Base-by-base conservation (phyloP, 257 asterid species). In the Prunella vulgaris region DNA sequence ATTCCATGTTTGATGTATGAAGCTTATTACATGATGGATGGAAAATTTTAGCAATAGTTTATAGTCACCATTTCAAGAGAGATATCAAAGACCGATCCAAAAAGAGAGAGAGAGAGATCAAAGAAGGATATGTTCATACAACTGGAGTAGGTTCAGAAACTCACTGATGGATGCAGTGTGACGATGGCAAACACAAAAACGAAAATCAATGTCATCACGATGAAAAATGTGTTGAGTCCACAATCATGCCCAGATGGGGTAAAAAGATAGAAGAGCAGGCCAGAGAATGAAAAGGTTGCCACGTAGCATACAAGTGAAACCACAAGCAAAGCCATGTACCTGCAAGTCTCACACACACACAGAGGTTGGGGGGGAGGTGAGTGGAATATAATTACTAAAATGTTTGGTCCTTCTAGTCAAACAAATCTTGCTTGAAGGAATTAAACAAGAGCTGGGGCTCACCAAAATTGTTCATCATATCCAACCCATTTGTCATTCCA, bases 401-500 rank as follows among this genome's bases (percentile, higher is more conserved):
- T 12, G 66, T 27, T 64, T 22, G 7, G 52, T 25, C 40, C 49
- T 32, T 24, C n/a, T 30, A 17, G 17, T 68, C 1, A 22, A 69
- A 49, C 18, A 27, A 27, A 61, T 4, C 7, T 48, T 21, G 15
- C 7, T 48, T 21, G 15, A 14, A 72, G 48, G 46, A 28, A 60
- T 38, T 30, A 52, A 51, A 66, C 10, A 63, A 53, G 58, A 67
- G n/a, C n/a, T 22, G 13, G 53, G 58, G 75, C 88, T 78, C 60
- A 92, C 98, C 98, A 92, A 76, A 92, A 92, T 63, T 90, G 81
- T 80, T 90, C 98, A 58, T 90, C 95, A 44, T 89, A 92, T 70
- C 97, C 96, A 80, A 87, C 98, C 98, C 98, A 92, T 81, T 85
- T 92, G 85, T 88, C 95, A 68, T 92, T 92, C 98, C 98, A 92